A percentile compares a stretch with the other conserved stretches of the same genome.
These are phyloP conservation scores for Magnusiomyces fungicola DNA, from an alignment of 1,139 yeast species.

Conservation along the genomic window DNA sequence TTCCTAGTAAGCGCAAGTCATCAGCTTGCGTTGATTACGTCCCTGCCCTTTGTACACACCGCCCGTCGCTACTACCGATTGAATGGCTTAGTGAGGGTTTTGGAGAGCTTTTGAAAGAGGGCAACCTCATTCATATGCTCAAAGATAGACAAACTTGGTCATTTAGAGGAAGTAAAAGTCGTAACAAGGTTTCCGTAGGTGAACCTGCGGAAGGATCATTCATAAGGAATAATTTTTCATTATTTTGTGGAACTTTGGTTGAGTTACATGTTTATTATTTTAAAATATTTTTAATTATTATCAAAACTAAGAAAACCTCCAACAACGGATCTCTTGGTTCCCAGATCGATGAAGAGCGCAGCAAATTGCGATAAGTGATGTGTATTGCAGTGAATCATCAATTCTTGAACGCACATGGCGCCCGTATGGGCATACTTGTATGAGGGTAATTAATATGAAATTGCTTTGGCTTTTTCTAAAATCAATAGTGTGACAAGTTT, in stretches of 20 bases:
- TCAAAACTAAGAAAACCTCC: conserved; percentile 5
- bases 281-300: background rate
- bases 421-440: conserved; percentile 31
- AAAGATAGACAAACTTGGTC: conserved; percentile 36
- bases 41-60: conserved; percentile 40
- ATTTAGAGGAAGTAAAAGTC: conserved; percentile 39
- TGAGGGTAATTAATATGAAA: conserved; percentile 20
- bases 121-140: conserved; percentile 29
- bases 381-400: conserved; percentile 35
- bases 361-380: conserved; percentile 36
- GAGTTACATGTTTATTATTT: conserved; percentile 6
- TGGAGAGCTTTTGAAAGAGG: conserved; percentile 27
- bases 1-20: conserved; percentile 37
- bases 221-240: conserved; percentile 1
- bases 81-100: conserved; percentile 39
- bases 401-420: conserved; percentile 37
- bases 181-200: conserved; percentile 28
- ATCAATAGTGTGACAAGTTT: conserved; percentile 18
- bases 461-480: conserved; percentile 15
- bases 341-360: conserved; percentile 40
- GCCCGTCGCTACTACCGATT: conserved; percentile 41
- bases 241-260: conserved; percentile 4
- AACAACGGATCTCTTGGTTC: conserved; percentile 39
- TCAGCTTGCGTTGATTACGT: conserved; percentile 39
- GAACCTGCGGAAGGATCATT: conserved; percentile 9